phyloP scores from a whole-genome alignment of 2,329 filamentous ascomycete species.

The Scedosporium boydii region DNA sequence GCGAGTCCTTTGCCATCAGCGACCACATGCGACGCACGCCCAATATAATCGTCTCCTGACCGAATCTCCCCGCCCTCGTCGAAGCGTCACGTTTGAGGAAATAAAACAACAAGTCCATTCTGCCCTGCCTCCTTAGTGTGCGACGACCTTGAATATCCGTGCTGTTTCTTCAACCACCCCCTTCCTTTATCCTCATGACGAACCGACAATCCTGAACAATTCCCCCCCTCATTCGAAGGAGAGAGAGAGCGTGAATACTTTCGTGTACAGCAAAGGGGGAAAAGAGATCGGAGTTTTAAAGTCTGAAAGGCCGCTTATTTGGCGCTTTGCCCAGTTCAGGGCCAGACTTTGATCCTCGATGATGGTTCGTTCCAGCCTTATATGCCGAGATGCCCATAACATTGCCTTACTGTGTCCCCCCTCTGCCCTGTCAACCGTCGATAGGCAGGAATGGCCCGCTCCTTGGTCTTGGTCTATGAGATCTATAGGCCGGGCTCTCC shows the following conservation, averaged over 20 bases:
- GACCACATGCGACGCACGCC: background rate
- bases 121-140: background rate
- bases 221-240: background rate
- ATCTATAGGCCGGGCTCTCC: background rate
- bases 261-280: background rate
- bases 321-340: constrained; percentile 3
- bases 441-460: background rate
- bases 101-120: background rate
- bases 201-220: background rate
- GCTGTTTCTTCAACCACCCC: background rate
- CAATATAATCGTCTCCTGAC: background rate
- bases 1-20: background rate
- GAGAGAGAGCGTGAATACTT: background rate
- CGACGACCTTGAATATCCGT: background rate
- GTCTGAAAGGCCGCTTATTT: background rate
- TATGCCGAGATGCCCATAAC: background rate
- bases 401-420: background rate
- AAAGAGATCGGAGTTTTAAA: background rate
- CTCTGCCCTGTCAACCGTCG: background rate
- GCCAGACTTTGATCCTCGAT: constrained; percentile 1
- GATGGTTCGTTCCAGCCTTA: constrained; percentile 3
- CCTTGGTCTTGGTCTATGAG: background rate
- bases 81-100: background rate
- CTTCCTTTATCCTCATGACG: background rate
- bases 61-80: background rate